Base-by-base conservation (phyloP, 116 monocot genomes). In the Iris pallida region DNA sequence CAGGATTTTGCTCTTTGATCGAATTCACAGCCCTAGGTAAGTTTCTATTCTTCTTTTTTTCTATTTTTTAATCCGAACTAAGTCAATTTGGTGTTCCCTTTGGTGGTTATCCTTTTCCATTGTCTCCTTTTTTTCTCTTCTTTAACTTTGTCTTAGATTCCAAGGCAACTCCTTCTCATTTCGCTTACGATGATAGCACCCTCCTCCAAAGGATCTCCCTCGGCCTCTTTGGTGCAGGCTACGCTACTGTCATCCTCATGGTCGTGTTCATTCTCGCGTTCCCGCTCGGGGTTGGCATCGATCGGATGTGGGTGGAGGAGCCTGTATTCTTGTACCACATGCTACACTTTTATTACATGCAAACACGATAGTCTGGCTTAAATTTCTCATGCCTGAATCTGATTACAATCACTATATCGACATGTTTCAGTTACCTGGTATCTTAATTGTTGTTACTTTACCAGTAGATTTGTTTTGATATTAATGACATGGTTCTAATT, bases 391-490 rank as follows among this genome's bases (percentile, higher is more conserved):
- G 78, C 85, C 85, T 4, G 85, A 85, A 19, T 85, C 85, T 20
- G 63, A 68, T 16, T 70, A 69, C 55, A 85, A 85, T 45, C 67
- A 52, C 40, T 54, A 47, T 48, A 47, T 81, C 3, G 85, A 81
- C 0, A 59, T 85, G 6, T 85, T 85, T 60, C 85, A 78, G 81
- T 81, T 85, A 45, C n/a, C n/a, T n/a, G n/a, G n/a, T n/a, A n/a
- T n/a, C n/a, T n/a, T n/a, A n/a, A n/a, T n/a, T n/a, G n/a, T n/a
- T n/a, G n/a, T n/a, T n/a, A n/a, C n/a, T n/a, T n/a, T n/a, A n/a
- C n/a, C n/a, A n/a, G n/a, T n/a, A n/a, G n/a, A n/a, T n/a, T n/a
- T n/a, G n/a, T n/a, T n/a, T n/a, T n/a, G n/a, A n/a, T n/a, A n/a
- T n/a, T n/a, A n/a, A n/a, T n/a, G n/a, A n/a, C n/a, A n/a, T n/a